A percentile compares a stretch with the other conserved stretches of the same genome.
Evolutionary conservation across 179 eudicot genomes (phyloP).

Genomic region (Patellifolia procumbens): DNA sequence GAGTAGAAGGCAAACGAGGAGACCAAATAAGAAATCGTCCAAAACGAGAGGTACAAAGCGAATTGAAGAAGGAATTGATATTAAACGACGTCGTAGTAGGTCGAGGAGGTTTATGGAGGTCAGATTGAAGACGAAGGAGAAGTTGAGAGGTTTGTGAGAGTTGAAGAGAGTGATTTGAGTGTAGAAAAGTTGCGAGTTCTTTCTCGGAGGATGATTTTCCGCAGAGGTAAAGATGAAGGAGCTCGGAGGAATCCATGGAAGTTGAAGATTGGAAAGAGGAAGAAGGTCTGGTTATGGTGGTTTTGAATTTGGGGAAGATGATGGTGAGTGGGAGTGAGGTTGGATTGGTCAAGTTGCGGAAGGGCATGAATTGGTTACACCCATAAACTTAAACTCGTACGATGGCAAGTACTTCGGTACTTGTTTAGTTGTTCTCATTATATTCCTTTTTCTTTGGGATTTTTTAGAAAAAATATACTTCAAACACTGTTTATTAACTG

Average conservation of each 20-base stretch:
- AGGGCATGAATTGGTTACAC: no score
- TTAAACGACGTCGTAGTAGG: slow-evolving; percentile 40
- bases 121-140: slow-evolving; percentile 44
- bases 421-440: no score
- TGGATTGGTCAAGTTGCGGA: no score
- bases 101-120: slow-evolving; percentile 25
- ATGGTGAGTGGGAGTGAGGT: no score
- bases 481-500: no score
- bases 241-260: slow-evolving; percentile 28
- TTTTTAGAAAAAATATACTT: no score
- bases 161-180: slow-evolving; percentile 36
- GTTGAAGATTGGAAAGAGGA: neutral
- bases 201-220: slow-evolving; percentile 66
- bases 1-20: slow-evolving; percentile 71
- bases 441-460: no score
- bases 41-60: slow-evolving; percentile 58
- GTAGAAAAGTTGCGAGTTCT: slow-evolving; percentile 47
- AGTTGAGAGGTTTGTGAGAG: slow-evolving; percentile 47
- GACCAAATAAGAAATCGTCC: slow-evolving; percentile 80
- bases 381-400: no score
- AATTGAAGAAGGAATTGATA: slow-evolving; percentile 41
- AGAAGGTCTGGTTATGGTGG: neutral
- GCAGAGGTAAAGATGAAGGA: slow-evolving; percentile 36
- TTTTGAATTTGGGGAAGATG: neutral
- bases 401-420: no score